A percentile compares a stretch with the other conserved stretches of the same genome.
Conservation (phyloP, 2,329 filamentous ascomycete species). For the Alternaria infectoria region DNA sequence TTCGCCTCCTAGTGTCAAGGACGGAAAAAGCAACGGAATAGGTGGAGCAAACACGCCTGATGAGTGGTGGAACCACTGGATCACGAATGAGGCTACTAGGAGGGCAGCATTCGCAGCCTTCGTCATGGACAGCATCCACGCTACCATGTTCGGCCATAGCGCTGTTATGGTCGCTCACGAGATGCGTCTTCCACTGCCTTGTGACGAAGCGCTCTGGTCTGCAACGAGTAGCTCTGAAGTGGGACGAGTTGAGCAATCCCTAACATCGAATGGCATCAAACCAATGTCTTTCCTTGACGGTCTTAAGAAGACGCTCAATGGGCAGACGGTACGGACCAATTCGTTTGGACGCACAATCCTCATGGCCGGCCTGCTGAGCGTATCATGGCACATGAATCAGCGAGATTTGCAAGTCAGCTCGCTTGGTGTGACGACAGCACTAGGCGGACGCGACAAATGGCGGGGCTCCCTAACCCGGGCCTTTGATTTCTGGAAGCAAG, state of each 20-base stretch:
- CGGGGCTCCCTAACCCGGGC: constrained; percentile 81
- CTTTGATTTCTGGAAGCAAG: constrained; percentile 91
- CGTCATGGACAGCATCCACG: constrained; percentile 92
- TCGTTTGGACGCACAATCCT: constrained; percentile 91
- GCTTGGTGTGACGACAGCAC: constrained; percentile 76
- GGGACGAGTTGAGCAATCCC: constrained; percentile 77
- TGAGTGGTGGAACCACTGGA: constrained; percentile 96
- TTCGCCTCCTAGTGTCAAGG: constrained; percentile 77
- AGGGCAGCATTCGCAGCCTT: constrained; percentile 93
- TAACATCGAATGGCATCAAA: constrained; percentile 82
- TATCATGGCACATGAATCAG: constrained; percentile 98
- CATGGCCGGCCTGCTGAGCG: constrained; percentile 91
- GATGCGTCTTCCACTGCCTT: constrained; percentile 87
- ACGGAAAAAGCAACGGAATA: constrained; percentile 59
- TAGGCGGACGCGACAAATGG: constrained; percentile 92
- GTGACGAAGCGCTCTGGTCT: constrained; percentile 91
- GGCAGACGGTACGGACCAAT: constrained; percentile 86
- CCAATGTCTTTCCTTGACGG: constrained; percentile 88
- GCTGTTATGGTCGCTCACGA: constrained; percentile 97
- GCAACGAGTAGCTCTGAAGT: constrained; percentile 89
- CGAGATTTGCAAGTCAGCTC: constrained; percentile 91
- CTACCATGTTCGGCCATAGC: constrained; percentile 97
- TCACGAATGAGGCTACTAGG: constrained; percentile 88
- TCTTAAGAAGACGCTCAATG: constrained; percentile 85
- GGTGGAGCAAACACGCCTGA: constrained; percentile 72